Conservation (phyloP, 805 yeast species). For the Kazachstania psychrophila region DNA sequence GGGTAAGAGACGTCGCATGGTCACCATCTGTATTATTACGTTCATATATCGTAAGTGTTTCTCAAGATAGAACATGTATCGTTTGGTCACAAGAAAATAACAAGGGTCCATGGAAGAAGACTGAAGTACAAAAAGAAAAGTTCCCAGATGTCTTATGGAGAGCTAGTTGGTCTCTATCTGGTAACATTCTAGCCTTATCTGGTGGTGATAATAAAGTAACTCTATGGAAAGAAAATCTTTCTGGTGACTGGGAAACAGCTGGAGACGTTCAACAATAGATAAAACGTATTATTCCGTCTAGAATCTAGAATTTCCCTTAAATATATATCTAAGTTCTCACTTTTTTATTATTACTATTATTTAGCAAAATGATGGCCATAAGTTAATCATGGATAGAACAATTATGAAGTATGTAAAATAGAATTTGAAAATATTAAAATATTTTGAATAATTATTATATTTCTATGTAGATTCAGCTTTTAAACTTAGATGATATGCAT, state of each 20-base stretch:
- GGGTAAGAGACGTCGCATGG: constrained; percentile 99
- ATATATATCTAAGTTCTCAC: no score
- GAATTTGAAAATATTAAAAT: no score
- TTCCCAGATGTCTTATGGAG: constrained; percentile 98
- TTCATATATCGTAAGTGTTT: constrained; percentile 89
- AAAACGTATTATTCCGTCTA: no score
- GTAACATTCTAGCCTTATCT: constrained; percentile 87
- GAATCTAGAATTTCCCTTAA: no score
- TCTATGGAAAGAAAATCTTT: constrained; percentile 89
- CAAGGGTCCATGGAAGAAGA: constrained; percentile 71
- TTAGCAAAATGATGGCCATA: no score
- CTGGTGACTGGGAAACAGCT: constrained; percentile 95
- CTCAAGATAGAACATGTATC: constrained; percentile 90
- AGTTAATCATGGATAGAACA: no score
- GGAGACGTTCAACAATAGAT: constrained; percentile 90
- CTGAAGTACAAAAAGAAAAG: constrained; percentile 60
- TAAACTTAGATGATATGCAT: not conserved
- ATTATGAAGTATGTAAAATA: no score
- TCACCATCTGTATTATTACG: constrained; percentile 82
- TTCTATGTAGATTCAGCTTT: no score
- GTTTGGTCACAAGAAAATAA: constrained; percentile 83
- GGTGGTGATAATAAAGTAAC: constrained; percentile 96
- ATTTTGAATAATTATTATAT: not conserved
- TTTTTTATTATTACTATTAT: no score
- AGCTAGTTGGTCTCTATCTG: constrained; percentile 94